Evolutionary conservation across 495 filamentous ascomycete genomes (phyloP).

Genomic region (Gamarada debralockiae): DNA sequence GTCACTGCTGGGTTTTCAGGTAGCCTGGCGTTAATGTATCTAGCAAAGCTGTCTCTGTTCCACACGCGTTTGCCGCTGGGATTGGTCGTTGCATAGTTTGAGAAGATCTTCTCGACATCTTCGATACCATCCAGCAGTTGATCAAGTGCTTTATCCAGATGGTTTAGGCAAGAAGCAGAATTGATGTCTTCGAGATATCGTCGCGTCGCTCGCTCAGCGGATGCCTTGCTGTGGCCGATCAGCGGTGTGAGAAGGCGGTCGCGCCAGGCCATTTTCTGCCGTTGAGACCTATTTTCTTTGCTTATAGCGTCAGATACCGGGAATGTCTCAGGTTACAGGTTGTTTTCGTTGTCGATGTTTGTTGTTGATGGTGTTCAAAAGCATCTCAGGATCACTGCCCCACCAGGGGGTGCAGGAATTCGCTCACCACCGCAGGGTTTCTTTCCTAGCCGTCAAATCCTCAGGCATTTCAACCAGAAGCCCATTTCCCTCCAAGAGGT

Average conservation of each 20-base stretch:
- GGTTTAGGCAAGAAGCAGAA: slow-evolving; percentile 2
- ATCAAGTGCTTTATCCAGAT: slow-evolving; percentile 1
- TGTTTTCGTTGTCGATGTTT: no score
- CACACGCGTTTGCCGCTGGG: not conserved
- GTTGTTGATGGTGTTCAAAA: no score
- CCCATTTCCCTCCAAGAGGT: no score
- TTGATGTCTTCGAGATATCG: slow-evolving; percentile 2
- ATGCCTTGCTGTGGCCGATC: slow-evolving; percentile 1
- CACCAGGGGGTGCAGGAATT: no score
- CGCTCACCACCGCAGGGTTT: no score
- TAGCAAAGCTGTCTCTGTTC: slow-evolving; percentile 2
- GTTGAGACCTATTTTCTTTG: no score
- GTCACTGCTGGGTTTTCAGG: not conserved
- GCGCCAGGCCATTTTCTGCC: no score
- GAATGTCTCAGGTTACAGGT: no score
- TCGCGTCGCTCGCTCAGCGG: not conserved
- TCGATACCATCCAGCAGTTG: slow-evolving; percentile 1
- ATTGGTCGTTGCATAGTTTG: slow-evolving; percentile 1
- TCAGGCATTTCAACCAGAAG: no score
- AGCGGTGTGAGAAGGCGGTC: slow-evolving; percentile 1
- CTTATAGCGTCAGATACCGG: no score
- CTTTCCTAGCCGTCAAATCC: no score
- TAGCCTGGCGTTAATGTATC: slow-evolving; percentile 2
- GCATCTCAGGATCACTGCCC: no score
- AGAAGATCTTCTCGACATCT: slow-evolving; percentile 2